Base-by-base conservation (phyloP, 2,329 filamentous ascomycete genomes). In the Sporothrix pallida region DNA sequence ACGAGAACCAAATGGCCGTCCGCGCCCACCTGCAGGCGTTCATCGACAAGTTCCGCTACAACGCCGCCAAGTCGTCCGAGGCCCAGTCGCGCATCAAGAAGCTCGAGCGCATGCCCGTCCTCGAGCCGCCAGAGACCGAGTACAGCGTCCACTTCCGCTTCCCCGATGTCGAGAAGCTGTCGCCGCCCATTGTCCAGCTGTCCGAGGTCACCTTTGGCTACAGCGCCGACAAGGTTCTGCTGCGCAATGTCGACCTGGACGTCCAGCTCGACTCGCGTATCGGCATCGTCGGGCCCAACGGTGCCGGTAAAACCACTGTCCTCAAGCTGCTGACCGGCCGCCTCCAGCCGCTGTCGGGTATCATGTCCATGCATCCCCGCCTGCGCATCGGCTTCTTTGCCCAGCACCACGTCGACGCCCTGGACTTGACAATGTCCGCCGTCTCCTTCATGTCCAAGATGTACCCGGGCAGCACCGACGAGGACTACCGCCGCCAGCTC, bases 1-100 rank as follows among this genome's bases (percentile, higher is more conserved):
- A 99, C 83, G 96, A 99, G 83, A 98, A 97, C 83, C 96, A 99
- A 81, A 97, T 98, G 94, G 94, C 88, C 0, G 90, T 95, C 83
- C 89, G 96, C 78, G 94, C 94, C 46, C 96, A 99, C 86, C 84
- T 99, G 76, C 96, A 99, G 85, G 91, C 93, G 42, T 99, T 99
- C 83, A 99, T 99, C 84, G 96, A 99, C 88, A 99, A 99, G 84
- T 99, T 99, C 88, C 91, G 96, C 71, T 99, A 99, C 88, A 99
- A 99, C 81, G 96, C 96, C 42, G 96, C 95, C 80, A 99, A 99
- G 83, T 98, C 96, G 0, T 97, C 95, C 9, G 96, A 99, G 86
- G 96, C 96, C 1, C 96, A 99, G 81, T 98, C 95, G 0, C 91
- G 96, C 80, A 98, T 99, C 88, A 99, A 99, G 88, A 99, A 99